Evolutionary conservation across 176 grass and related monocot species (phyloP), one percentile per base, ranked within the genome.

Genomic region (Zoysia pacifica): DNA sequence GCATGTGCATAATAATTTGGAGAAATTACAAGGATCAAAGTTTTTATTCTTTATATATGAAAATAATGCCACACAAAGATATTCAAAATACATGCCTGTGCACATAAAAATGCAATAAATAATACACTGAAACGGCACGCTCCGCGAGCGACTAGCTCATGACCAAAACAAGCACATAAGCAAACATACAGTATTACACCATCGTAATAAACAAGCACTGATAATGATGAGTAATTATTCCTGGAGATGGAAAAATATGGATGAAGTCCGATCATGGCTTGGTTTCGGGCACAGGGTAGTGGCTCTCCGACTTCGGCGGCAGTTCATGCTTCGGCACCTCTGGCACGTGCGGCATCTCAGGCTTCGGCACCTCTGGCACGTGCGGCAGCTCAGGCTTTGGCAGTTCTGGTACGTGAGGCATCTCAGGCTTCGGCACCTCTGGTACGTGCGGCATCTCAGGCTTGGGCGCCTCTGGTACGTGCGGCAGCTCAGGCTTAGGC

Each of bases 401-500:
- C 49, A 36, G 3, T 18, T 79, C 50, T 0, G 77, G 77, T 20
- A 38, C 19, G 8, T 60, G 46, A 7, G 79, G 44, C 2, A 51
- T 6, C 4, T 81, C 18, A 5, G 44, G 69, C 45, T 81, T 40
- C 9, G 56, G 73, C 19, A 62, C 1, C n/a, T 68, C 63, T 1
- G 48, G 47, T 6, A 47, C 45, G n/a, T n/a, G 0, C 1, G 73
- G 47, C 2, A 43, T 0, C 5, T 84, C 73, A 0, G 36, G 82
- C 53, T 62, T 77, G 0, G 73, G 53, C 4, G 70, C 1, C 40
- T 84, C 82, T 0, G 76, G 76, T 1, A 52, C 50, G 15, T 73
- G 51, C 2, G 74, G 82, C 5, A 78, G 2, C 44, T 85, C 83
- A 3, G 75, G 49, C 38, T 79, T 73, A 0, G 83, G 83, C 16